Evolutionary conservation across 257 asterid genomes (phyloP).

Genomic region (Forsythia suspensa): DNA sequence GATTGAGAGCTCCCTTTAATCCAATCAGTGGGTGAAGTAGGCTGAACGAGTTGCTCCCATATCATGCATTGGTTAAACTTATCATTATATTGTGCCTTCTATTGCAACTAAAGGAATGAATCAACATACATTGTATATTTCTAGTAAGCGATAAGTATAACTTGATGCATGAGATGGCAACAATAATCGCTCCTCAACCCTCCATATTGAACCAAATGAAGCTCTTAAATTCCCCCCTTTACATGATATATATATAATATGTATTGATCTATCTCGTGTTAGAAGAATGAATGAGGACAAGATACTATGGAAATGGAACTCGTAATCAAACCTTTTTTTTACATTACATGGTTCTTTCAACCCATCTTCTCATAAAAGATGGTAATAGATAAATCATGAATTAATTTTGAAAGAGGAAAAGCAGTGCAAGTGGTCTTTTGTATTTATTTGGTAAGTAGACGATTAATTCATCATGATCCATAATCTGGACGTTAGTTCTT

Average conservation of each 20-base stretch:
- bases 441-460: neutral
- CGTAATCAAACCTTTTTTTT: neutral
- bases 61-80: no score
- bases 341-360: neutral
- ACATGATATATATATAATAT: neutral
- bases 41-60: no score
- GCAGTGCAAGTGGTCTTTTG: neutral
- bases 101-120: no score
- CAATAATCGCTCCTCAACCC: constrained; percentile 51
- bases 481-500: constrained; percentile 31
- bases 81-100: no score
- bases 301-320: no score
- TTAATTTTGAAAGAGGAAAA: neutral
- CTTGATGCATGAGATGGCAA: constrained; percentile 70
- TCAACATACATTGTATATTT: no score
- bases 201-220: constrained; percentile 38
- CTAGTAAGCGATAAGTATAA: constrained; percentile 25
- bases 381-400: neutral
- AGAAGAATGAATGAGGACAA: no score
- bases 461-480: constrained; percentile 26
- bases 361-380: constrained; percentile 6
- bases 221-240: constrained; percentile 31
- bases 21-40: no score
- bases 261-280: no score
- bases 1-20: no score